Base-by-base conservation (phyloP, 495 filamentous ascomycete genomes). In the Neurospora sp. region DNA sequence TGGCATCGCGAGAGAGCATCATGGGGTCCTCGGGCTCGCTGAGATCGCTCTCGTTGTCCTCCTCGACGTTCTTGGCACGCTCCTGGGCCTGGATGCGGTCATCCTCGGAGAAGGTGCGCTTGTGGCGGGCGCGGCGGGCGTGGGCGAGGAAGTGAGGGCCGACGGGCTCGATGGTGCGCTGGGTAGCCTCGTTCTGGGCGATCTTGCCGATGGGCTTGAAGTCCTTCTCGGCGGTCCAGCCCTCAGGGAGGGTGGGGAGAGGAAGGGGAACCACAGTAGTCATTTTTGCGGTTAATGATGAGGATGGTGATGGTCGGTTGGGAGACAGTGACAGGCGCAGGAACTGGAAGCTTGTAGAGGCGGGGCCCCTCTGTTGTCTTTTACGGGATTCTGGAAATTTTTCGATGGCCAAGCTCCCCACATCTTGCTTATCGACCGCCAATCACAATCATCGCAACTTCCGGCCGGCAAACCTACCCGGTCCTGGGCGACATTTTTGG, bases 121-220 rank as follows among this genome's bases (percentile, higher is more conserved):
- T 90, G 85, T 99, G 96, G 74, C 95, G 93, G 83, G 95, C 94
- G 80, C 96, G 90, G 82, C 96, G 93, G 77, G 96, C 96, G 83
- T 98, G 94, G 74, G 96, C 96, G 59, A 99, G 90, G 88, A 98
- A 99, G 86, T 98, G 92, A 81, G 95, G 95, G 75, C 96, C 96
- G 75, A 98, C 92, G 69, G 96, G 94, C 87, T 98, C 96, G 77
- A 99, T 87, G 74, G 92, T 94, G 73, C 94, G 91, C 84, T 93
- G 89, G 34, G 88, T 92, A 28, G 93, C 87, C 45, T 85, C 84
- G 37, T 83, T 85, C 69, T 81, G 77, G 70, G 91, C 92, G 73
- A 95, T 83, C 71, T 85, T 83, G 76, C 90, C 90, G 71, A 94
- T 82, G 70, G 91, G 82, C 84, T 96, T 93, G 87, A 97, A 97